Evolutionary conservation across 208 protist genomes (phyloP), one percentile per base, ranked within the genome.

Genomic region (Crithidia thermophila): DNA sequence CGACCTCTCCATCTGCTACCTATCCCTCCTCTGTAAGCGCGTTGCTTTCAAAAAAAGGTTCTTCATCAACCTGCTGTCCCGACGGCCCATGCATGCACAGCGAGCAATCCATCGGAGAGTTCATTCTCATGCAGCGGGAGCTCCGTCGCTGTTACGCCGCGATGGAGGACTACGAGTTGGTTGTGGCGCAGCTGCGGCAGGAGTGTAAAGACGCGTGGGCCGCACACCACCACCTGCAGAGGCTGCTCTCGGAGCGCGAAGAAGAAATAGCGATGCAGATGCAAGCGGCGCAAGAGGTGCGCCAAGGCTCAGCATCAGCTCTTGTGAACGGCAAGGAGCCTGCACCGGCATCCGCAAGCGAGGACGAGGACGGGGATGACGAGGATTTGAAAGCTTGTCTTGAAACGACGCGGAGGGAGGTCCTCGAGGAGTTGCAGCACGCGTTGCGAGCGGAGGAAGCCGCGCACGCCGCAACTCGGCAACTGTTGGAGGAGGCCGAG

Each of bases 51-150:
- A 55, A 16, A 20, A 30, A 42, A 2, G 45, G 18, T 8, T n/a
- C 23, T 10, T 18, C 7, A 25, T 18, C 4, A 8, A 23, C 16
- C 10, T 36, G 31, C 46, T 87, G 85, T 67, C 37, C 36, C 14
- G 77, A 88, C 49, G 21, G 6, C 3, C 34, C 20, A 23, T 90
- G 87, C 73, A 77, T 93, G 46, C 87, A 90, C 77, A 84, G 84
- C 67, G 78, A 82, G n/a, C 39, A 79, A 39, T 81, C 77, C n/a
- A 93, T 93, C 56, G 66, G 85, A 42, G 77, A 90, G 63, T 90
- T 82, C 47, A 72, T 93, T 42, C 40, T 51, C 20, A 82, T 90
- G 79, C 81, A 87, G 50, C 68, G 82, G 5, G 77, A 87, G 39
- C 65, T 88, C 18, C 84, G 87, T 18, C 68, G 60, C 46, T 89